Conservation (phyloP, 169 alveolate genomes). For the Cryptosporidium muris region DNA sequence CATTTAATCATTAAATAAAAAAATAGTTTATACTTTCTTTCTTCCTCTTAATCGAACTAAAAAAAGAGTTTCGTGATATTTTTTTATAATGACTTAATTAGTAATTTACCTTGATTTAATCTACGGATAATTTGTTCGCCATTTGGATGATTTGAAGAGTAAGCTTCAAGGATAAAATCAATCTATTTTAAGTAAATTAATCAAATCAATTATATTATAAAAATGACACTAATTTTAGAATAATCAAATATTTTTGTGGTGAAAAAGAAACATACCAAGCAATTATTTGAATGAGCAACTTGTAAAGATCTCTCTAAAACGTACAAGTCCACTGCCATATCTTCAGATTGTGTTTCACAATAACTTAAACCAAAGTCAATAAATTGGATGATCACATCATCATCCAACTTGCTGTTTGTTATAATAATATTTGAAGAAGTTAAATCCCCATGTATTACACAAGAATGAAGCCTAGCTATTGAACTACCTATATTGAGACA, state of each 20-base stretch:
- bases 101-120: conserved; percentile 58
- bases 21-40: conserved; percentile 20
- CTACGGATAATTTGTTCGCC: conserved; percentile 23
- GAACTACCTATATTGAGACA: conserved; percentile 20
- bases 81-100: neutral
- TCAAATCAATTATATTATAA: neutral
- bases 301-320: conserved; percentile 60
- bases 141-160: conserved; percentile 8
- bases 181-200: conserved; percentile 2
- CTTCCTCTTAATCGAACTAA: conserved; percentile 61
- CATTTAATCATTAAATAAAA: neutral
- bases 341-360: conserved; percentile 63
- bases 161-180: conserved; percentile 9
- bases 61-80: neutral
- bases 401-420: neutral
- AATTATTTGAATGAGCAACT: conserved; percentile 51
- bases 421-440: conserved; percentile 56
- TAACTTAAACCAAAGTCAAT: conserved; percentile 66
- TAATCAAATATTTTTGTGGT: conserved; percentile 10
- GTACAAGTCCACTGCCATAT: conserved; percentile 62
- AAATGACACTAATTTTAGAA: neutral
- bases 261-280: too few species aligned
- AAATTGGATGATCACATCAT: neutral
- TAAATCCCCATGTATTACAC: conserved; percentile 56
- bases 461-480: conserved; percentile 25